Conservation (phyloP, 805 yeast genomes). For the Metschnikowia koreensis region DNA sequence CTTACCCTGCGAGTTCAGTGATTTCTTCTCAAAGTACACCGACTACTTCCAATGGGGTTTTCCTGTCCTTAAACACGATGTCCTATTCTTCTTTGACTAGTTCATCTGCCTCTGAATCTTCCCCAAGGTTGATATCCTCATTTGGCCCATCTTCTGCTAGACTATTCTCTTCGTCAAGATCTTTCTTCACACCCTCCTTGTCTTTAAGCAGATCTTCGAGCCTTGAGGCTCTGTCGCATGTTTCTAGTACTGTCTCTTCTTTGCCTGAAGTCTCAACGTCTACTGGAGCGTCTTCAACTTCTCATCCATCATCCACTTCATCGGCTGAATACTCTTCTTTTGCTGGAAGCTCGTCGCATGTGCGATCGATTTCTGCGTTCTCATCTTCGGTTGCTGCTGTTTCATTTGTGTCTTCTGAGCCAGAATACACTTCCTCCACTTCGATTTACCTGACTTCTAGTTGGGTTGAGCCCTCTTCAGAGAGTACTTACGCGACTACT, state of each 20-base stretch:
- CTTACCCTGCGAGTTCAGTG: too few relatives aligned
- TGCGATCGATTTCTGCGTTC: background rate
- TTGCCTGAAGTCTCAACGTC: background rate
- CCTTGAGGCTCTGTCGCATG: background rate
- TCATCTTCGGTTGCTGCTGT: background rate
- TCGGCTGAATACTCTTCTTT: background rate
- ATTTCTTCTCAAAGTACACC: too few relatives aligned
- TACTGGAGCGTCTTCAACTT: background rate
- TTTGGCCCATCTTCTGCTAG: too few relatives aligned
- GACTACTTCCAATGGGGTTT: too few relatives aligned
- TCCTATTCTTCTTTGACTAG: too few relatives aligned
- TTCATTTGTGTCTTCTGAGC: background rate
- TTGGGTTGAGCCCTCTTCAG: background rate
- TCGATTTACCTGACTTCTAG: background rate
- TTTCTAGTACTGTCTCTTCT: background rate
- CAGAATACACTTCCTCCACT: background rate
- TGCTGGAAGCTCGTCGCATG: background rate
- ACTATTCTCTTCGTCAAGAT: too few relatives aligned
- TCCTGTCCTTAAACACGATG: too few relatives aligned
- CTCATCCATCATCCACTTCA: background rate
- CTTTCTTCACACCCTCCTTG: too few relatives aligned
- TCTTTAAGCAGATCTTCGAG: too few relatives aligned
- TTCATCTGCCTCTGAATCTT: too few relatives aligned
- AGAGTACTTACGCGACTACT: too few relatives aligned
- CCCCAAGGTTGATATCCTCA: too few relatives aligned